These are phyloP conservation scores for Iberis pinnata DNA, from an alignment of 345 rosid species.

Conservation along the genomic window DNA sequence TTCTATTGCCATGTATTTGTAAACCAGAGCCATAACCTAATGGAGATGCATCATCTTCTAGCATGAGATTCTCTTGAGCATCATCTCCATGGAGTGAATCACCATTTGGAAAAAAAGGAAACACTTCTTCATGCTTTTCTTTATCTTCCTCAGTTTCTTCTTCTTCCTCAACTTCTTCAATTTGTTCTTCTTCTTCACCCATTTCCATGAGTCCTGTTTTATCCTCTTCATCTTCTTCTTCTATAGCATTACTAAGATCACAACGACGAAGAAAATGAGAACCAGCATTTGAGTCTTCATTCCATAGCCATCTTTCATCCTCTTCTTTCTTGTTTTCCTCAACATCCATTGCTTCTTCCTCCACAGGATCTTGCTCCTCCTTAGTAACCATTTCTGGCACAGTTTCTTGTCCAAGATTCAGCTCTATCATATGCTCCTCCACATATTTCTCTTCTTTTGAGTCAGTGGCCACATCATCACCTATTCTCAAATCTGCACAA, in stretches of 20 bases:
- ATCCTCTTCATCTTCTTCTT: conserved; percentile 22
- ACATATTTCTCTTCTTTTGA: conserved; percentile 30
- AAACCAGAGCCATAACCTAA: conserved; percentile 46
- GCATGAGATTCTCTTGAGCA: conserved; percentile 50
- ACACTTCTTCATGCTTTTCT: conserved; percentile 36
- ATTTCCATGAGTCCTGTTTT: conserved; percentile 33
- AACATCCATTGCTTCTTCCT: conserved; percentile 33
- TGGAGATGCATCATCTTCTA: conserved; percentile 42
- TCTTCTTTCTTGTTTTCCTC: conserved; percentile 41
- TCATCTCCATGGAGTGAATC: conserved; percentile 40
- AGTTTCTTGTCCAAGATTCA: conserved; percentile 54
- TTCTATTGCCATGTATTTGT: conserved; percentile 41
- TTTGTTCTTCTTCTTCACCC: conserved; percentile 33
- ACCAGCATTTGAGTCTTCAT: conserved; percentile 31
- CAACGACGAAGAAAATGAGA: conserved; percentile 46
- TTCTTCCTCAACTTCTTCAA: conserved; percentile 25
- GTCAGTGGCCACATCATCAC: conserved; percentile 32
- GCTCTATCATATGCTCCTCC: conserved; percentile 56
- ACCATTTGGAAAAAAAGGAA: conserved; percentile 38
- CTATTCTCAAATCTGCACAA: conserved; percentile 34
- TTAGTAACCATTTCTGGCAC: conserved; percentile 24
- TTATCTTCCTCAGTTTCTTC: conserved; percentile 39
- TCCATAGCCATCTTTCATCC: conserved; percentile 38
- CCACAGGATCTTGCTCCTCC: conserved; percentile 19
- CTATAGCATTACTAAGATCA: conserved; percentile 23